Evolutionary conservation across 768 basidiomycete species (phyloP).

Genomic region (Stropharia rugosoannulata): DNA sequence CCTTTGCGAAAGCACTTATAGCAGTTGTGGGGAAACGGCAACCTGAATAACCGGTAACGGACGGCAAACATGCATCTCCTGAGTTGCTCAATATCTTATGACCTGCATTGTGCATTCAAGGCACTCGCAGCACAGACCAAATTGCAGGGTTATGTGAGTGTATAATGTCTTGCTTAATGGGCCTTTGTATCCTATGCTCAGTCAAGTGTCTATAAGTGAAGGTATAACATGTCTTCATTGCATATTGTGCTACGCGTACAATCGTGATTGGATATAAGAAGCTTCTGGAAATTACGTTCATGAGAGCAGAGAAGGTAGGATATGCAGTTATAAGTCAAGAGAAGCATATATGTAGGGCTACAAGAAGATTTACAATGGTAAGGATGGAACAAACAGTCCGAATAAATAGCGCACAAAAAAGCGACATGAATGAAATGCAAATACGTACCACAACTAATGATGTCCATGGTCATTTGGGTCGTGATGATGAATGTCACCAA

Average conservation of each 20-base stretch:
- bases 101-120: too few species aligned
- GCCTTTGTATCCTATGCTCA: background rate
- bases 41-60: constrained; percentile 18
- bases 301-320: constrained; percentile 2
- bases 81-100: background rate
- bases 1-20: constrained; percentile 9
- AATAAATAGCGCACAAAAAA: constrained; percentile 7
- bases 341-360: constrained; percentile 13
- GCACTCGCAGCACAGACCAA: too few species aligned
- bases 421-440: background rate
- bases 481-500: constrained; percentile 39
- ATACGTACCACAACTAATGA: constrained; percentile 4
- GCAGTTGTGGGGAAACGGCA: constrained; percentile 20
- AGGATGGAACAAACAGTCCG: constrained; percentile 7
- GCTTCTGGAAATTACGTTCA: constrained; percentile 6
- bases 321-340: background rate
- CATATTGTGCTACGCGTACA: constrained; percentile 1
- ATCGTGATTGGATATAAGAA: background rate
- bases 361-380: constrained; percentile 5
- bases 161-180: too few species aligned
- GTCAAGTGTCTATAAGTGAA: background rate
- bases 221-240: background rate
- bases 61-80: background rate
- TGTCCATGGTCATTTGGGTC: constrained; percentile 33
- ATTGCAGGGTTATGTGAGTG: too few species aligned